Base-by-base conservation (phyloP, 2,329 filamentous ascomycete species). In the Aspergillus intermedius region DNA sequence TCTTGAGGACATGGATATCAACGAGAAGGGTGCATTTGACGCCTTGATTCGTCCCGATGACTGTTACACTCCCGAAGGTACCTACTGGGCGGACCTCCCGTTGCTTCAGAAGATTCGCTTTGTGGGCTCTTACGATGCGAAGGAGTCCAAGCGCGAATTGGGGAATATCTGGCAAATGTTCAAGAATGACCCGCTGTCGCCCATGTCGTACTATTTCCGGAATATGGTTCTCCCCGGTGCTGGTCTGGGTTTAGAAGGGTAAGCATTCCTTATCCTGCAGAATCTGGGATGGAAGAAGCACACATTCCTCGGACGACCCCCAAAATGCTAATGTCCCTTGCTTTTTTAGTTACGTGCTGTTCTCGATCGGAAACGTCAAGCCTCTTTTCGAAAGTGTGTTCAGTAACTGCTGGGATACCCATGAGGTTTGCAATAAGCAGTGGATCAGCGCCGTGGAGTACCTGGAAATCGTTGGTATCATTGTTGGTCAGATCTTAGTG, bases 151-250 rank as follows among this genome's bases (percentile, higher is more conserved):
- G 57, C 75, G 77, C 47, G 91, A 97, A 72, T 73, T 86, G 37
- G 63, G 60, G 19, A 72, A 73, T 32, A 84, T 93, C 55, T 86
- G 87, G 74, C 56, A 69, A 30, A 95, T 95, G 87, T 80, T 88
- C 62, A 95, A 94, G 76, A 77, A 83, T 48, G 89, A 96, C 62
- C 90, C 91, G 25, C 77, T 96, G 13, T 87, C 84, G 48, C 90
- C 91, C 0, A 49, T 97, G n/a, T 75, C 78, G 21, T 93, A 84
- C 78, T 97, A 97, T 69, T 86, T 94, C 66, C 82, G 83, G 63
- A 93, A 95, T 66, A 91, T 91, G 71, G 86, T 96, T 47, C 82
- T 97, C 50, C 91, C 91, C 44, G 91, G 91, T 71, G 90, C 90
- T 56, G 91, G 91, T 66, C 82, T 97, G 45, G 86, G 90, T 65